Percentiles rank a stretch among this genome's conserved stretches.
Conservation (phyloP, 1,139 yeast genomes). For the Diutina pseudorugosa region DNA sequence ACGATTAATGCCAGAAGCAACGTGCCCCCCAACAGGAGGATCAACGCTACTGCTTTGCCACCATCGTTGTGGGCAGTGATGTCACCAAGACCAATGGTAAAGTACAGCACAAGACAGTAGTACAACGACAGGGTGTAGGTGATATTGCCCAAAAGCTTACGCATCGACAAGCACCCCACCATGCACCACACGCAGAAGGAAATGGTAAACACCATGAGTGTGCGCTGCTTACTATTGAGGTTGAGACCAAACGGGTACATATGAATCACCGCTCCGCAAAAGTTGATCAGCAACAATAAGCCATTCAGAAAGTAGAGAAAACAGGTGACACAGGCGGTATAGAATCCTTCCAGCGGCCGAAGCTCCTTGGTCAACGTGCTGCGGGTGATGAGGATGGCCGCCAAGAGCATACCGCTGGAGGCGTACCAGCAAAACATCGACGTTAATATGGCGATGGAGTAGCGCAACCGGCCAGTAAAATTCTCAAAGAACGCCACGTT, state of each 20-base stretch:
- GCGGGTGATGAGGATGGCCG: conserved; percentile 28
- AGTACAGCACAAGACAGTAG: conserved; percentile 56
- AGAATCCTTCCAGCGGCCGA: conserved; percentile 50
- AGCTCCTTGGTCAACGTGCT: conserved; percentile 10
- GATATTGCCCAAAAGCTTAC: conserved; percentile 17
- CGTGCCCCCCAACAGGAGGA: conserved; percentile 60
- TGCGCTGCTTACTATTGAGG: conserved; percentile 52
- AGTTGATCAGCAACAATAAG: conserved; percentile 40
- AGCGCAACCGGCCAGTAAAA: conserved; percentile 46
- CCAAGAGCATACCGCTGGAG: conserved; percentile 41
- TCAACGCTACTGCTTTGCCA: conserved; percentile 43
- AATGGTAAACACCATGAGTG: conserved; percentile 59
- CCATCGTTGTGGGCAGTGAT: conserved; percentile 40
- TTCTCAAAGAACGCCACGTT: conserved; percentile 56
- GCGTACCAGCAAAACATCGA: conserved; percentile 53
- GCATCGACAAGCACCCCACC: conserved; percentile 48
- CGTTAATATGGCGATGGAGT: conserved; percentile 44
- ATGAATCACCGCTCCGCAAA: conserved; percentile 41
- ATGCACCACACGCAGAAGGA: conserved; percentile 57
- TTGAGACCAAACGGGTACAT: conserved; percentile 64
- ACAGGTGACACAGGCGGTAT: conserved; percentile 62
- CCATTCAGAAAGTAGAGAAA: conserved; percentile 48
- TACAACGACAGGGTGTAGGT: conserved; percentile 55
- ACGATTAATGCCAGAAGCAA: conserved; percentile 61
- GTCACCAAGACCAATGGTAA: conserved; percentile 78